Evolutionary conservation across 352 stramenopile species (phyloP).

Genomic region (Plasmopara viticola): DNA sequence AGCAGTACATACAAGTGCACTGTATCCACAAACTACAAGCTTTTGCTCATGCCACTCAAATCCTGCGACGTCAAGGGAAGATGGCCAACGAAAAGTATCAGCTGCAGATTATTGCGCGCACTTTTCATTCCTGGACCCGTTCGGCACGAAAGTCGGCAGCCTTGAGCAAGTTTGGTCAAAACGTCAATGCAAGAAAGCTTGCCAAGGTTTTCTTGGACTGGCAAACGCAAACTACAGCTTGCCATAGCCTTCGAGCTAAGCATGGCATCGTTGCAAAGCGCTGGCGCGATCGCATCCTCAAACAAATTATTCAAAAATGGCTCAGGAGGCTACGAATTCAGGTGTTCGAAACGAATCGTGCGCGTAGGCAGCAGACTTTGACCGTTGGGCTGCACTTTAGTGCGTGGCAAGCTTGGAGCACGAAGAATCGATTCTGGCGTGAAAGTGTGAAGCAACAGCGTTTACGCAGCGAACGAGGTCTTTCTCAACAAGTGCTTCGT

Average conservation of each 20-base stretch:
- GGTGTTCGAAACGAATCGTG: constrained; percentile 1
- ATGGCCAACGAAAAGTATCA: constrained; percentile 12
- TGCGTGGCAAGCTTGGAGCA: constrained; percentile 13
- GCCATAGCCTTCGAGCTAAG: not conserved
- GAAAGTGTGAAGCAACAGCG: constrained; percentile 6
- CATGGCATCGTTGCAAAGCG: constrained; percentile 8
- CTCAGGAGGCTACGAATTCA: constrained; percentile 4
- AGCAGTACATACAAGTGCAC: constrained; percentile 7
- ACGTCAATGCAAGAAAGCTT: constrained; percentile 5
- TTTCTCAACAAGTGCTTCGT: constrained; percentile 10
- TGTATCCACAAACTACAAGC: constrained; percentile 5
- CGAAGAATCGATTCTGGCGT: not conserved
- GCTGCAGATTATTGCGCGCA: constrained; percentile 3
- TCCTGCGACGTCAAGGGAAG: constrained; percentile 1
- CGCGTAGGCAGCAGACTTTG: constrained; percentile 5
- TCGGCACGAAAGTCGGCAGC: not conserved
- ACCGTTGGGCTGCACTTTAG: constrained; percentile 10
- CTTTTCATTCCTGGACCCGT: constrained; percentile 8
- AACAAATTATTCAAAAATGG: constrained; percentile 12
- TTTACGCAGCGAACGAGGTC: not conserved
- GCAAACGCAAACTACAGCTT: not conserved
- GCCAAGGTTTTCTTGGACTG: constrained; percentile 4
- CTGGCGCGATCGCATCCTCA: constrained; percentile 3
- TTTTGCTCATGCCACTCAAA: constrained; percentile 1
- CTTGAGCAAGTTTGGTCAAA: constrained; percentile 1